A percentile compares a stretch with the other conserved stretches of the same genome.
These are phyloP conservation scores for Drechslerella dactyloides DNA, from an alignment of 2,329 filamentous ascomycete species.

Conservation along the genomic window DNA sequence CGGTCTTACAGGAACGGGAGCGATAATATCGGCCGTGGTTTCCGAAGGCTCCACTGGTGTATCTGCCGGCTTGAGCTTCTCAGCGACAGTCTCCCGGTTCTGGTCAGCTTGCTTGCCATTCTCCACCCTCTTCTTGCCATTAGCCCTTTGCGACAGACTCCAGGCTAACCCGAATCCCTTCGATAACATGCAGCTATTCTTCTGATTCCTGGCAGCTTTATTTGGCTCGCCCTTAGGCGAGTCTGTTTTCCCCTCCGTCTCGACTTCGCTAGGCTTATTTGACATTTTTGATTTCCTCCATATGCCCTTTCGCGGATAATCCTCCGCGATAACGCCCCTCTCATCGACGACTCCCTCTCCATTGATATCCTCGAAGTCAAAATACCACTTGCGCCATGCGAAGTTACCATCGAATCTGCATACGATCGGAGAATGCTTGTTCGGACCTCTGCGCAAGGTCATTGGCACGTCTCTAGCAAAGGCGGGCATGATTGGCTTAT, in stretches of 20 bases:
- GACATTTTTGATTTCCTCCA: conserved; percentile 11
- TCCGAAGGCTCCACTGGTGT: not conserved
- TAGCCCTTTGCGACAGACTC: conserved; percentile 1
- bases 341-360: conserved; percentile 47
- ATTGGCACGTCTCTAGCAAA: conserved; percentile 13
- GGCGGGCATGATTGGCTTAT: conserved; percentile 23
- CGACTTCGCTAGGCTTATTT: not conserved
- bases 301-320: conserved; percentile 27
- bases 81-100: not conserved
- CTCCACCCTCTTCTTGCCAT: conserved; percentile 7
- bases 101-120: too few relatives aligned
- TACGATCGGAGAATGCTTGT: conserved; percentile 36
- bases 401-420: conserved; percentile 36
- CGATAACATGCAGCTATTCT: not conserved
- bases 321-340: conserved; percentile 34
- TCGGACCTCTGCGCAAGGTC: conserved; percentile 38
- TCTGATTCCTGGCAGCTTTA: conserved; percentile 19
- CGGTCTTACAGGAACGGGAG: not conserved
- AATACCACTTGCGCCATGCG: conserved; percentile 42
- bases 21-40: conserved; percentile 5
- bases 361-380: conserved; percentile 49
- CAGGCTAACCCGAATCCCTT: too few relatives aligned
- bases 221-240: not conserved
- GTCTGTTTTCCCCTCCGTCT: too few relatives aligned
- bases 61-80: not conserved